Conservation (phyloP, 768 basidiomycete genomes). For the Termitomyces sp. region DNA sequence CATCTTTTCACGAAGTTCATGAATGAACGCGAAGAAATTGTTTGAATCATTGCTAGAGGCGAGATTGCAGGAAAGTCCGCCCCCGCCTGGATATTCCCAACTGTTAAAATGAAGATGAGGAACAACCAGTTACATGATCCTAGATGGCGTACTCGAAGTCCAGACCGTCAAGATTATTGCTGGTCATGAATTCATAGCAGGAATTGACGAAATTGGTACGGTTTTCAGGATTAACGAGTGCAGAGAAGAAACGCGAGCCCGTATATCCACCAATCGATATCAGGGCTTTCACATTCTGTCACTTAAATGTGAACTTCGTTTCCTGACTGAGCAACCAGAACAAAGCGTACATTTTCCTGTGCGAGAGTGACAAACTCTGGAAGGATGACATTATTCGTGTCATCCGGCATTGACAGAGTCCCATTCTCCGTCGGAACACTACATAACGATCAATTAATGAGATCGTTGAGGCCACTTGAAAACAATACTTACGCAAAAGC, state of each 20-base stretch:
- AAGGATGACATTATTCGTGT: conserved; percentile 31
- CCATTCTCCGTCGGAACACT: conserved; percentile 32
- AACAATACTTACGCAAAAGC: conserved; percentile 37
- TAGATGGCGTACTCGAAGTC: conserved; percentile 39
- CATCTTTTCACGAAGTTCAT: conserved; percentile 52
- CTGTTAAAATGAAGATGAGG: conserved; percentile 16
- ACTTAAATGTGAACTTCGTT: neutral
- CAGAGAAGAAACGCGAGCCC: conserved; percentile 59
- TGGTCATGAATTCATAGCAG: conserved; percentile 36
- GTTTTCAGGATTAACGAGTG: conserved; percentile 48
- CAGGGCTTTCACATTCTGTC: conserved; percentile 48
- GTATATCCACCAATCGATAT: conserved; percentile 70
- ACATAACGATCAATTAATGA: conserved; percentile 1
- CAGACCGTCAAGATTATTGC: conserved; percentile 54
- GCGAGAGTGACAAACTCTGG: conserved; percentile 50
- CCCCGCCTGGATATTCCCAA: conserved; percentile 78
- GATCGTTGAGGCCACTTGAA: neutral
- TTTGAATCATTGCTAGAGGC: conserved; percentile 55
- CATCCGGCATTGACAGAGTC: conserved; percentile 21
- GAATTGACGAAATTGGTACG: conserved; percentile 64
- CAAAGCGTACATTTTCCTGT: conserved; percentile 30
- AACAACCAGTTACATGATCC: neutral
- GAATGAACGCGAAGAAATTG: conserved; percentile 76
- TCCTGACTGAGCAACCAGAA: neutral
- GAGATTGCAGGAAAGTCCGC: conserved; percentile 68